phyloP scores from a whole-genome alignment of 2,329 filamentous ascomycete species.

The Incumbomyces lentus region DNA sequence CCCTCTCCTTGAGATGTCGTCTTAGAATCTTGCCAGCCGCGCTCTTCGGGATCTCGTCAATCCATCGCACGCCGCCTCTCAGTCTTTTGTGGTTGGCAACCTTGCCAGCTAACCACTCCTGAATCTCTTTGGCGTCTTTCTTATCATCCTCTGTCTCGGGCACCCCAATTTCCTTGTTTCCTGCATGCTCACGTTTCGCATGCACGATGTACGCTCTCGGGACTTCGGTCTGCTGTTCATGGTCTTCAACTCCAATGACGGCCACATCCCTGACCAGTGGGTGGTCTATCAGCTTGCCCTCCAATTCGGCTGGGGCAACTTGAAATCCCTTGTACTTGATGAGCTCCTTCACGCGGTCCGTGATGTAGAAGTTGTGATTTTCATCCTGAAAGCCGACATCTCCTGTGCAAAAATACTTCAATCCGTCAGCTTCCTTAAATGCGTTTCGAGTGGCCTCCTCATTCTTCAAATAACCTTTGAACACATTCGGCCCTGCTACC shows the following conservation, averaged over 20 bases:
- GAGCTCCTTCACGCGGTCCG: constrained; percentile 64
- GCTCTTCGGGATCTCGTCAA: constrained; percentile 23
- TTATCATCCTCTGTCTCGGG: constrained; percentile 28
- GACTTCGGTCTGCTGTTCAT: constrained; percentile 30
- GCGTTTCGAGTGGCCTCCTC: constrained; percentile 46
- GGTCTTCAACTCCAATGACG: constrained; percentile 34
- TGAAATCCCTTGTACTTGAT: constrained; percentile 43
- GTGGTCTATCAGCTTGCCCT: constrained; percentile 37
- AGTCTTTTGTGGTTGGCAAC: constrained; percentile 28
- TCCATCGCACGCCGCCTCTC: constrained; percentile 28
- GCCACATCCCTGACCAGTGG: constrained; percentile 35
- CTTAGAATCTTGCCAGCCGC: constrained; percentile 40
- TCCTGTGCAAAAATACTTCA: constrained; percentile 71
- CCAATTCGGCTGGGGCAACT: constrained; percentile 41
- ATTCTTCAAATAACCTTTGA: constrained; percentile 54
- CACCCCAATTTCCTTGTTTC: constrained; percentile 11
- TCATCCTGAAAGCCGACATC: constrained; percentile 75
- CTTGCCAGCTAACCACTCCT: constrained; percentile 22
- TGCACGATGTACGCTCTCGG: constrained; percentile 39
- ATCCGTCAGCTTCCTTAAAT: constrained; percentile 46
- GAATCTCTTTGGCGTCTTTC: constrained; percentile 26
- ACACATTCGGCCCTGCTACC: constrained; percentile 54
- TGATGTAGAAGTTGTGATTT: constrained; percentile 73
- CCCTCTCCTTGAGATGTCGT: constrained; percentile 34
- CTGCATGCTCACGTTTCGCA: constrained; percentile 26